These are phyloP conservation scores for Aspergillus tanneri DNA, from an alignment of 2,329 filamentous ascomycete species.

Conservation along the genomic window DNA sequence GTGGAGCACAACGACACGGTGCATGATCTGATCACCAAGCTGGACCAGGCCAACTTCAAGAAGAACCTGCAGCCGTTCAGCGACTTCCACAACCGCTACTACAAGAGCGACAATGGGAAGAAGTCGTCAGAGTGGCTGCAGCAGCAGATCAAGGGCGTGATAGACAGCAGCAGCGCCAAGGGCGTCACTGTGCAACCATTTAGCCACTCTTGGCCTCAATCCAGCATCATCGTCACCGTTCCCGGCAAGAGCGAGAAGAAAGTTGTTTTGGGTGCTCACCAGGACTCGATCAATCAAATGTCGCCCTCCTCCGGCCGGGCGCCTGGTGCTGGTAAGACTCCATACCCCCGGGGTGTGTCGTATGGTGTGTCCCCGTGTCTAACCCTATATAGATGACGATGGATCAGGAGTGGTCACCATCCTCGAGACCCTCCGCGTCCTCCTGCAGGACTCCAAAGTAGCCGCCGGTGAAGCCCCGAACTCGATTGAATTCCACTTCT, in stretches of 20 bases:
- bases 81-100: slow-evolving; percentile 5
- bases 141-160: background rate
- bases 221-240: slow-evolving; percentile 1
- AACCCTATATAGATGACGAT: slow-evolving; percentile 1
- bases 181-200: slow-evolving; percentile 3
- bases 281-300: background rate
- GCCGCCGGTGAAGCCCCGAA: slow-evolving; percentile 1
- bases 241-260: slow-evolving; percentile 3
- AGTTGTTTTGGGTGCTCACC: slow-evolving; percentile 2
- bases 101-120: slow-evolving; percentile 1
- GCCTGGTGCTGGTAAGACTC: slow-evolving; percentile 1
- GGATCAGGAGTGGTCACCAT: slow-evolving; percentile 4
- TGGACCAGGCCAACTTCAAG: slow-evolving; percentile 4
- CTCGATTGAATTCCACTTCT: slow-evolving; percentile 7
- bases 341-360: no score
- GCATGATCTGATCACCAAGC: background rate
- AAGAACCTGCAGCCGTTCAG: slow-evolving; percentile 2
- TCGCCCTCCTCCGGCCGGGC: background rate
- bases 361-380: no score
- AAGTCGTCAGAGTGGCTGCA: slow-evolving; percentile 6
- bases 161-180: background rate
- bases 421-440: slow-evolving; percentile 2
- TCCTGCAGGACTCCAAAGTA: background rate
- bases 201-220: slow-evolving; percentile 1
- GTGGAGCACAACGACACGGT: slow-evolving; percentile 3